Evolutionary conservation across 2,329 filamentous ascomycete species (phyloP).

Genomic region (Xylariaceae sp.): DNA sequence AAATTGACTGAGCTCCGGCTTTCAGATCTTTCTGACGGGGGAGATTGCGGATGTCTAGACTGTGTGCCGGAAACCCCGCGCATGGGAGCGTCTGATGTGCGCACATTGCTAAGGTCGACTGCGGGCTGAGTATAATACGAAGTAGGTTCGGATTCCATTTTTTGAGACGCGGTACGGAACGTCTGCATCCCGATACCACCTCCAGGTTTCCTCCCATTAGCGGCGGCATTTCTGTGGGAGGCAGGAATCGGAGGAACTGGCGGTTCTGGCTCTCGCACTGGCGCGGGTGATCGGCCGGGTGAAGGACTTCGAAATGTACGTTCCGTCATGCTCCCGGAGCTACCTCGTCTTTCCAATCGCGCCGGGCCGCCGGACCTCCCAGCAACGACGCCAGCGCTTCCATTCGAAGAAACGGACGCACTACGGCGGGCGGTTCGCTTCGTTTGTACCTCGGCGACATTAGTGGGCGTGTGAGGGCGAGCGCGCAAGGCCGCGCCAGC

Average conservation of each 20-base stretch:
- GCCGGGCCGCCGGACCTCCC: slow-evolving; percentile 32
- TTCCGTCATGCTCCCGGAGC: slow-evolving; percentile 80
- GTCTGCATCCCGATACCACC: slow-evolving; percentile 40
- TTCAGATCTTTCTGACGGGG: slow-evolving; percentile 36
- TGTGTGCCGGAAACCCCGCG: slow-evolving; percentile 26
- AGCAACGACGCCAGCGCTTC: slow-evolving; percentile 38
- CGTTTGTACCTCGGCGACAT: slow-evolving; percentile 78
- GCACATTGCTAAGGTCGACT: slow-evolving; percentile 42
- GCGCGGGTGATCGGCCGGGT: slow-evolving; percentile 43
- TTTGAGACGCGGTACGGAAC: slow-evolving; percentile 53
- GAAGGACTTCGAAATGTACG: slow-evolving; percentile 81
- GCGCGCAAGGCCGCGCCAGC: slow-evolving; percentile 81
- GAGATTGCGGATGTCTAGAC: slow-evolving; percentile 25
- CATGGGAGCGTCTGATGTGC: slow-evolving; percentile 42
- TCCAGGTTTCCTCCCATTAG: slow-evolving; percentile 38
- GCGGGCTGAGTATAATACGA: slow-evolving; percentile 49
- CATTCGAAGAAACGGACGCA: slow-evolving; percentile 65
- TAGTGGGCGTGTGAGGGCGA: slow-evolving; percentile 71
- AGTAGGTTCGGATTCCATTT: slow-evolving; percentile 38
- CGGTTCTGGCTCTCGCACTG: slow-evolving; percentile 51
- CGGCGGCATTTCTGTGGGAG: slow-evolving; percentile 28
- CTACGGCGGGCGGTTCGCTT: slow-evolving; percentile 76
- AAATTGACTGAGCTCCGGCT: slow-evolving; percentile 54
- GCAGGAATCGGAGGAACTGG: slow-evolving; percentile 71
- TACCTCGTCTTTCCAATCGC: slow-evolving; percentile 60